Evolutionary conservation across 176 grass and related monocot genomes (phyloP).

Genomic region (Cocos nucifera): DNA sequence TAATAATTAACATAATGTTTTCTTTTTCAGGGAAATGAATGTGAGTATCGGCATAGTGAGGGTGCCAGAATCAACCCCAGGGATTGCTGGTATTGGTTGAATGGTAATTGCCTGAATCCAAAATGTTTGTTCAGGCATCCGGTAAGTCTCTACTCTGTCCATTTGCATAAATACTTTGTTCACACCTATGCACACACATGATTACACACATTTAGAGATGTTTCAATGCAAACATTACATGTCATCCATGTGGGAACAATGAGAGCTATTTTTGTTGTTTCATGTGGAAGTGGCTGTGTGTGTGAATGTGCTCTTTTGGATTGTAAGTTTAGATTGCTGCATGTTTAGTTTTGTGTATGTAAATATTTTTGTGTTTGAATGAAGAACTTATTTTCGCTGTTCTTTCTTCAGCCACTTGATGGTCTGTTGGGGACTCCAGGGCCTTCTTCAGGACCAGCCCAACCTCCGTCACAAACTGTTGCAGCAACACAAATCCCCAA

Average conservation of each 20-base stretch:
- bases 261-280: background rate
- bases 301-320: too few relatives aligned
- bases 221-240: background rate
- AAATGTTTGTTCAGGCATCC: constrained; percentile 92
- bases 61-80: constrained; percentile 84
- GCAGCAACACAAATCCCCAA: background rate
- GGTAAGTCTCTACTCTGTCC: constrained; percentile 26
- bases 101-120: constrained; percentile 77
- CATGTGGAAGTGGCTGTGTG: too few relatives aligned
- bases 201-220: too few relatives aligned
- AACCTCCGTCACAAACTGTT: constrained; percentile 7
- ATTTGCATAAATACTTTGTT: background rate
- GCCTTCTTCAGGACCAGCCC: constrained; percentile 28
- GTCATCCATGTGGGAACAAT: background rate
- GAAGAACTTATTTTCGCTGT: constrained; percentile 20
- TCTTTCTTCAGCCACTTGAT: constrained; percentile 70
- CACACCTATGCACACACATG: too few relatives aligned
- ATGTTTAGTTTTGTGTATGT: background rate
- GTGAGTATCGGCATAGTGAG: constrained; percentile 92
- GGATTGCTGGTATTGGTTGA: constrained; percentile 90
- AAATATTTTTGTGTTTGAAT: background rate
- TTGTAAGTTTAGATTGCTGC: too few relatives aligned
- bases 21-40: constrained; percentile 63
- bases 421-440: constrained; percentile 40
- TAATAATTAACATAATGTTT: background rate